phyloP scores from a whole-genome alignment of 1,284 basidiomycete genomes.

The Cryptococcus hybrid region DNA sequence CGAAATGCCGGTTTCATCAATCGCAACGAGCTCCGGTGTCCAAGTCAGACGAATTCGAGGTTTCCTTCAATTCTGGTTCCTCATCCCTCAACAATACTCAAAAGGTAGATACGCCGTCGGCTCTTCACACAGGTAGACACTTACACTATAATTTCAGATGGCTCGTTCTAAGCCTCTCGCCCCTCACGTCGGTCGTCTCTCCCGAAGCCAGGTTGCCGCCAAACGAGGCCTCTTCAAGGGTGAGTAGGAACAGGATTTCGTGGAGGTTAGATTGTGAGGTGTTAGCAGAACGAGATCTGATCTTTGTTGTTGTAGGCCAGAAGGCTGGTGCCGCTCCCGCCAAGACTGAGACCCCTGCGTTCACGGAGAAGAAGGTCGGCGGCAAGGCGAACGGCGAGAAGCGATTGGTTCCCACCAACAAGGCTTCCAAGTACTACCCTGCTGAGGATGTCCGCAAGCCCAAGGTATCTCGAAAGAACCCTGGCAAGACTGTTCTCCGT shows the following conservation, averaged over 20 bases:
- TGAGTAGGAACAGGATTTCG: constrained; percentile 19
- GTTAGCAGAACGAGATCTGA: constrained; percentile 1
- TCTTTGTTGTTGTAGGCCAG: constrained; percentile 52
- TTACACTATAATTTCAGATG: constrained; percentile 60
- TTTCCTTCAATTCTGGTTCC: constrained; percentile 1
- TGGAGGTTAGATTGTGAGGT: neutral
- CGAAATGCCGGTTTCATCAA: no score
- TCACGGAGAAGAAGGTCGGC: constrained; percentile 78
- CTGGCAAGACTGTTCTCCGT: constrained; percentile 71
- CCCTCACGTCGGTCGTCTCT: constrained; percentile 79
- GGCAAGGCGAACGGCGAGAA: constrained; percentile 90
- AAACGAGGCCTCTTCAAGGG: constrained; percentile 68
- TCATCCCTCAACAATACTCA: constrained; percentile 17
- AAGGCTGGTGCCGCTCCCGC: constrained; percentile 73
- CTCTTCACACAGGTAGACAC: neutral
- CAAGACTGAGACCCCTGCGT: constrained; percentile 53
- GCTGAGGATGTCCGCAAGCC: constrained; percentile 89
- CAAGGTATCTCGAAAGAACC: constrained; percentile 88
- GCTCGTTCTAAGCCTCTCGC: constrained; percentile 86
- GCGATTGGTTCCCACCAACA: constrained; percentile 75
- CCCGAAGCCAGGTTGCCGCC: constrained; percentile 74
- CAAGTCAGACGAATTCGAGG: constrained; percentile 8
- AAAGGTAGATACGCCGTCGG: constrained; percentile 8
- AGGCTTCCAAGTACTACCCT: constrained; percentile 95
- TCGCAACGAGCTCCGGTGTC: no score